These are phyloP conservation scores for Stentor roeselii DNA, from an alignment of 73 alveolate genomes.

Conservation along the genomic window DNA sequence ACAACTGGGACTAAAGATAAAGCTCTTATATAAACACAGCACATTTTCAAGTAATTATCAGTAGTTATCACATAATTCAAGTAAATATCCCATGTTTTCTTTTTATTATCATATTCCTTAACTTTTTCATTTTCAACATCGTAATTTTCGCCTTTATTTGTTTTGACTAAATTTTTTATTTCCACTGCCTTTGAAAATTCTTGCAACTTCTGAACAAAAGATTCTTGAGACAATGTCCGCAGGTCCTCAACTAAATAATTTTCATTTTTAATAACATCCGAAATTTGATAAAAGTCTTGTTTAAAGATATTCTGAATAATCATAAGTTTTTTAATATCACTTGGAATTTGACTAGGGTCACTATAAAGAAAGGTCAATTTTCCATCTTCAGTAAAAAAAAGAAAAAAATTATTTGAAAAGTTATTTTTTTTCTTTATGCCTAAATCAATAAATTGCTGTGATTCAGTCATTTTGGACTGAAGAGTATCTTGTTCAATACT, in stretches of 20 bases:
- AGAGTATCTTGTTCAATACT: too few species aligned
- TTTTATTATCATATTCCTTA: neutral
- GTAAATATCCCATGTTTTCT: neutral
- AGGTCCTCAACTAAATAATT: too few species aligned
- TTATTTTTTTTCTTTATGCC: too few species aligned
- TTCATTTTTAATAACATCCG: too few species aligned
- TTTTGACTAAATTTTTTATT: too few species aligned
- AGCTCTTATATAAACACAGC: slow-evolving; percentile 56
- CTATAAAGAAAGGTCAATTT: neutral
- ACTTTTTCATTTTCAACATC: too few species aligned
- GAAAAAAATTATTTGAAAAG: neutral
- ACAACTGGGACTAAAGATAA: slow-evolving; percentile 60
- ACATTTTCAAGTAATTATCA: slow-evolving; percentile 70
- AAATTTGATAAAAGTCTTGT: too few species aligned
- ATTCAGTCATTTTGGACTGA: too few species aligned
- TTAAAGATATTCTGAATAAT: too few species aligned
- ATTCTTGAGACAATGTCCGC: neutral
- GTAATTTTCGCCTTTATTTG: too few species aligned
- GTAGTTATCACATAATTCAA: slow-evolving; percentile 54
- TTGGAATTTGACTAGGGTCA: neutral
- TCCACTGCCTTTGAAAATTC: too few species aligned
- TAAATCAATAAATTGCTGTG: too few species aligned
- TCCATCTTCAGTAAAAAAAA: neutral
- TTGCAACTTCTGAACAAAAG: neutral
- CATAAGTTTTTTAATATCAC: neutral